Conservation (phyloP, 2,329 filamentous ascomycete genomes). For the Pochonia chlamydosporia region DNA sequence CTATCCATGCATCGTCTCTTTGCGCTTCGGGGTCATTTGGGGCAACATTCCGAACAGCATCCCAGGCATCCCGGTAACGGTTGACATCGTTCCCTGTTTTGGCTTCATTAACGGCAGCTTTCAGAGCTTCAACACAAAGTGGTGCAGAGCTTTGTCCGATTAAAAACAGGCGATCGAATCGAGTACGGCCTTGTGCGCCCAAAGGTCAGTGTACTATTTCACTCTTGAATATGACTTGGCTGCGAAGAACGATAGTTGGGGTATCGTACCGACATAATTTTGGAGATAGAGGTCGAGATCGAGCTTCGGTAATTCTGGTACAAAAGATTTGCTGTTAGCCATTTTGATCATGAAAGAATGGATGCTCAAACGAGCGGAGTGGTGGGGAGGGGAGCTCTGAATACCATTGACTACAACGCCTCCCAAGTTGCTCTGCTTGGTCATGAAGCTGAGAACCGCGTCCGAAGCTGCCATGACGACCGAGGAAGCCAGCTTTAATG, state of each 20-base stretch:
- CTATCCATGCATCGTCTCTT: conserved; percentile 70
- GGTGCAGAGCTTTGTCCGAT: conserved; percentile 75
- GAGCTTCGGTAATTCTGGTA: conserved; percentile 71
- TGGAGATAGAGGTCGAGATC: conserved; percentile 87
- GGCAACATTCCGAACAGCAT: conserved; percentile 55
- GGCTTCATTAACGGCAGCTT: conserved; percentile 68
- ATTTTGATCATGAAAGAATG: background rate
- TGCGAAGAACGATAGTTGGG: background rate
- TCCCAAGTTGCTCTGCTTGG: conserved; percentile 39
- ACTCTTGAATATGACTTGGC: background rate
- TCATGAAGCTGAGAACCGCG: conserved; percentile 36
- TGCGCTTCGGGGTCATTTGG: conserved; percentile 63
- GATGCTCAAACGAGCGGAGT: background rate
- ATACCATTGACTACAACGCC: conserved; percentile 43
- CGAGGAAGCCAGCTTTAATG: background rate
- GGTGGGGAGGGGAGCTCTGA: conserved; percentile 4
- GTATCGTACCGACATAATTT: conserved; percentile 70
- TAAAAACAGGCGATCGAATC: conserved; percentile 71
- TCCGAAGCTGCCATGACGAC: conserved; percentile 29
- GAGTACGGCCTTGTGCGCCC: conserved; percentile 60
- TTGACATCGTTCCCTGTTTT: conserved; percentile 69
- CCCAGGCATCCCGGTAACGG: conserved; percentile 64
- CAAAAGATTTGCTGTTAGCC: background rate
- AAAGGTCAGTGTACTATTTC: background rate
- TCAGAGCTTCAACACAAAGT: conserved; percentile 74